Conservation (phyloP, 805 yeast species). For the Helenozyma rhizophorensis region DNA sequence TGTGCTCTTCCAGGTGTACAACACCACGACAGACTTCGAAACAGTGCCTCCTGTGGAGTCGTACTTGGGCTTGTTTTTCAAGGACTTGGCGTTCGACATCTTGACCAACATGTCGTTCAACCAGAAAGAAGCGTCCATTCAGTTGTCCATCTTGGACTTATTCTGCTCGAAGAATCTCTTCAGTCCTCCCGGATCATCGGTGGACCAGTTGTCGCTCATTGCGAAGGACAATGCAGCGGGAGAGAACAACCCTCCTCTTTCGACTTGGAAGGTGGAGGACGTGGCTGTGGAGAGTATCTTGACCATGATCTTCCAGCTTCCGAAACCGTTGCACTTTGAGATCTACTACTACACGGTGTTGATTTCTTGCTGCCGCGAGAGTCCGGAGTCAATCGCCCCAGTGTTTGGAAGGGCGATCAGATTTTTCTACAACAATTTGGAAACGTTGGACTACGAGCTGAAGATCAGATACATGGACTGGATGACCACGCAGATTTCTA, state of each 20-base stretch:
- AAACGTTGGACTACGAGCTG: slow-evolving; percentile 67
- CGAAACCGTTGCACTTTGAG: slow-evolving; percentile 57
- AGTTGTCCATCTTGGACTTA: slow-evolving; percentile 66
- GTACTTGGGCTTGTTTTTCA: slow-evolving; percentile 49
- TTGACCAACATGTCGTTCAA: slow-evolving; percentile 83
- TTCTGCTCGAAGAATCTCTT: slow-evolving; percentile 59
- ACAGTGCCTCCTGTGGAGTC: slow-evolving; percentile 47
- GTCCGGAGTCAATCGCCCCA: slow-evolving; percentile 73
- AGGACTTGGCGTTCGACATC: slow-evolving; percentile 72
- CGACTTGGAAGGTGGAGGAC: slow-evolving; percentile 92
- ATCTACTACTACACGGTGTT: slow-evolving; percentile 82
- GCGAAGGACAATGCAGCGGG: slow-evolving; percentile 38
- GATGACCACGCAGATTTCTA: slow-evolving; percentile 90
- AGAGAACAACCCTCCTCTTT: slow-evolving; percentile 38
- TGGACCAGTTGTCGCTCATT: slow-evolving; percentile 56
- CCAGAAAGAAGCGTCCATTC: slow-evolving; percentile 81
- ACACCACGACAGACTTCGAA: slow-evolving; percentile 50
- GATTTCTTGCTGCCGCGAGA: slow-evolving; percentile 83
- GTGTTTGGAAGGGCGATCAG: slow-evolving; percentile 88
- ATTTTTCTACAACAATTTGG: slow-evolving; percentile 66
- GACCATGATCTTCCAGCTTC: slow-evolving; percentile 72
- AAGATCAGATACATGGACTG: slow-evolving; percentile 74
- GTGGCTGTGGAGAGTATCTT: slow-evolving; percentile 79
- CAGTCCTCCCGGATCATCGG: slow-evolving; percentile 63
- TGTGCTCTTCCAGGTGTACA: slow-evolving; percentile 56